Evolutionary conservation across 2,329 filamentous ascomycete species (phyloP).

Genomic region (Parastagonospora nodorum): DNA sequence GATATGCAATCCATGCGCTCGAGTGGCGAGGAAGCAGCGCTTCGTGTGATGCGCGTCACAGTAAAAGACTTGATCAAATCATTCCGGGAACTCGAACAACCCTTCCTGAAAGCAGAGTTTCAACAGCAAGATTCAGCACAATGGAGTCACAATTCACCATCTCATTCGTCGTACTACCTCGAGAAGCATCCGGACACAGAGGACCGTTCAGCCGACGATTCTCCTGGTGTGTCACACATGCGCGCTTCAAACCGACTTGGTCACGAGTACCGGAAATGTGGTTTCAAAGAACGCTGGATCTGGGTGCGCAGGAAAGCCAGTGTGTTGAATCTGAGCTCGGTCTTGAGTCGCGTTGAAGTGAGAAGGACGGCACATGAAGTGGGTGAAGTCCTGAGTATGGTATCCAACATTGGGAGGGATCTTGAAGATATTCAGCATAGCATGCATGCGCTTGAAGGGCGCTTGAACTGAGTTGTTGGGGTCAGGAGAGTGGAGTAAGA

Average conservation of each 20-base stretch:
- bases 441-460: constrained; percentile 18
- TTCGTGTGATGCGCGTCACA: constrained; percentile 44
- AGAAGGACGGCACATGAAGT: constrained; percentile 43
- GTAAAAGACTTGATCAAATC: constrained; percentile 43
- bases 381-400: constrained; percentile 24
- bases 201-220: constrained; percentile 27
- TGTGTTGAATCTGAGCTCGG: constrained; percentile 42
- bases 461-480: constrained; percentile 28
- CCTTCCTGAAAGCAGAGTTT: constrained; percentile 45
- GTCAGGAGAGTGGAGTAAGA: constrained; percentile 24
- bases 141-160: constrained; percentile 14
- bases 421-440: constrained; percentile 19
- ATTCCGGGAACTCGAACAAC: constrained; percentile 46
- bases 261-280: constrained; percentile 41
- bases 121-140: constrained; percentile 19
- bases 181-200: constrained; percentile 10
- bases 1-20: constrained; percentile 28
- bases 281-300: constrained; percentile 39
- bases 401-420: constrained; percentile 25
- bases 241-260: constrained; percentile 30
- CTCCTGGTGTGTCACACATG: constrained; percentile 7
- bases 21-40: constrained; percentile 36
- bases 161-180: neutral
- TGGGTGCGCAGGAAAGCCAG: constrained; percentile 47
- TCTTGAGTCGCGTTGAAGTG: constrained; percentile 45